Evolutionary conservation across 192 early-diverging fungal species (phyloP).

Genomic region (Funneliformis geosporum): DNA sequence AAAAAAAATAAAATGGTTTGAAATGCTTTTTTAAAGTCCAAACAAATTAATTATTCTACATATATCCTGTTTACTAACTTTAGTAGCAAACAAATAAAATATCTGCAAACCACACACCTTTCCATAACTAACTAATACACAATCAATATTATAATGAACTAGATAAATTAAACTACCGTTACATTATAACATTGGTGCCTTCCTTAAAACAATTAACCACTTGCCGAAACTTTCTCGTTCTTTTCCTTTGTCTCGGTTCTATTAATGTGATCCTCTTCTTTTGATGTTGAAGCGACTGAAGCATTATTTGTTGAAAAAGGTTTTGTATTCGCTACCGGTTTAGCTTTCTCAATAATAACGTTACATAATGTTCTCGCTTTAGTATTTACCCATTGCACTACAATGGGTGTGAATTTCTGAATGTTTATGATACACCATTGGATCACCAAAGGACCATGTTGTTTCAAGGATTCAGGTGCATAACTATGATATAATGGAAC

Average conservation of each 20-base stretch:
- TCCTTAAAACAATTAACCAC: background rate
- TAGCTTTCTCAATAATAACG: background rate
- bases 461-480: constrained; percentile 8
- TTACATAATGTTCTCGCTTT: background rate
- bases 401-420: background rate
- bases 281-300: background rate
- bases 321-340: background rate
- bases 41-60: background rate
- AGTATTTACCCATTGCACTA: background rate
- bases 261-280: background rate
- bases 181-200: background rate
- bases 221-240: background rate
- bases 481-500: constrained; percentile 16
- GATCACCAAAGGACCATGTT: background rate
- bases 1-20: background rate
- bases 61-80: background rate
- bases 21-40: background rate
- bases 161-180: background rate
- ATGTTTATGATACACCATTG: background rate
- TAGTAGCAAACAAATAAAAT: too few relatives aligned
- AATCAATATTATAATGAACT: background rate
- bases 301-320: background rate
- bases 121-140: background rate
- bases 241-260: background rate
- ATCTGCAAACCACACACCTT: background rate